Evolutionary conservation across 2,329 filamentous ascomycete species (phyloP), one percentile per base, ranked within the genome.

Genomic region (Penicillium sp.): DNA sequence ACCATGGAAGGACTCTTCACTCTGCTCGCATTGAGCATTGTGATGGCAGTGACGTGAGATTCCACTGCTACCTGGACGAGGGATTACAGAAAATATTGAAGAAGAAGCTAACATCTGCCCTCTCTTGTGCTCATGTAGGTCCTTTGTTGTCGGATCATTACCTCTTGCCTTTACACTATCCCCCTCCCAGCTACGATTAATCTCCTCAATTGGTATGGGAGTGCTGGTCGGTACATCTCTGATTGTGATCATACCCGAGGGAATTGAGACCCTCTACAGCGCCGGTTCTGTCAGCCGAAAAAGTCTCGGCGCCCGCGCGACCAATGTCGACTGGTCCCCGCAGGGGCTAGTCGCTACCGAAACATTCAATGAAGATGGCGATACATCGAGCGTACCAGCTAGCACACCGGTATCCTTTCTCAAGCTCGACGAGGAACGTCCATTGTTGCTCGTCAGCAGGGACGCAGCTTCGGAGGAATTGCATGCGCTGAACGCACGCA

Each of bases 231-330:
- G 95, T 38, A 98, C 95, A 30, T 94, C 94, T 1, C 84, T 99
- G 66, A 94, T 98, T 66, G 93, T 99, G 35, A 98, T 99, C 73
- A 97, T 99, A 71, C 95, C 95, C 0, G 95, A 99, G 77, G 95
- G 95, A 40, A 89, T 98, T 61, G 93, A 97, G 74, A 94, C 95
- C 3, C 84, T 97, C 59, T 92, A 95, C 68, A 87, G 80, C 68
- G 83, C 85, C 40, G 78, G 71, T 54, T 64, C 72, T 19, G 60
- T 70, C 33, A 70, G 69, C 61, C 72, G 61, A 60, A 78, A 75
- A 59, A 72, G 67, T 60, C 69, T 74, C 51, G 73, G 64, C 62
- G 68, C 67, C 19, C 73, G 71, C 40, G 66, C 70, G 6, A 55
- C 68, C 48, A 64, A 70, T 38, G 55, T 75, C 16, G 64, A 68